These are phyloP conservation scores for Penicillium dipodomyicola DNA, from an alignment of 495 filamentous ascomycete species.

Conservation along the genomic window DNA sequence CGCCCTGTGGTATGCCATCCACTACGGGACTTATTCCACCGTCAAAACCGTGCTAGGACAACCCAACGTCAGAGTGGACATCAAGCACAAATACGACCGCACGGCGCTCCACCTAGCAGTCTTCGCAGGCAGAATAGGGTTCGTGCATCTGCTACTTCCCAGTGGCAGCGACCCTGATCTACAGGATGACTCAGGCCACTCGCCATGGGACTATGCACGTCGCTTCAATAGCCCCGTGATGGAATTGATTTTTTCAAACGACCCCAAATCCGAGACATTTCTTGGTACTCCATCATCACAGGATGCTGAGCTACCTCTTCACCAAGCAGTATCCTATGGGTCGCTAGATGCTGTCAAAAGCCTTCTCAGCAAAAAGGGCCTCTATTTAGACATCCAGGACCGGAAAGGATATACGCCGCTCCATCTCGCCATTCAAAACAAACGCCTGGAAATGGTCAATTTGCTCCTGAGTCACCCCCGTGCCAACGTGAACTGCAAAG, in stretches of 20 bases:
- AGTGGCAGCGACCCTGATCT: too few species aligned
- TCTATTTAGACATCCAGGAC: background rate
- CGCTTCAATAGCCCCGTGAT: conserved; percentile 6
- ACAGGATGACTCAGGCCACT: too few species aligned
- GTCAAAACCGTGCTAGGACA: background rate
- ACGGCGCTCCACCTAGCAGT: conserved; percentile 13
- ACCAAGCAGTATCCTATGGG: conserved; percentile 12
- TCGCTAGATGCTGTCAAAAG: conserved; percentile 8
- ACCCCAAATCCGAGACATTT: background rate
- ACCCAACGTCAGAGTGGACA: background rate
- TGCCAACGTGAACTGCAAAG: conserved; percentile 7
- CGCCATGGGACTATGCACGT: conserved; percentile 1
- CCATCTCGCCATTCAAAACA: conserved; percentile 12
- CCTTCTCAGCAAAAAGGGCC: conserved; percentile 10
- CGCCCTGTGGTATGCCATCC: too few species aligned
- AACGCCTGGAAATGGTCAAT: conserved; percentile 9
- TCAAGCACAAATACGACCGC: conserved; percentile 2
- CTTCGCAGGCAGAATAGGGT: conserved; percentile 8
- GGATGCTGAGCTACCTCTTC: conserved; percentile 10
- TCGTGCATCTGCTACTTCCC: conserved; percentile 10
- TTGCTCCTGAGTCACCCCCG: conserved; percentile 8
- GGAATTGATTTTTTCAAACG: conserved; percentile 7
- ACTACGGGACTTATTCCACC: too few species aligned
- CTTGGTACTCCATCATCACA: conserved; percentile 2
- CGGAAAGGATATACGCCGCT: conserved; percentile 12